Evolutionary conservation across 1,284 basidiomycete genomes (phyloP).

Genomic region (Ceratobasidium sp.): DNA sequence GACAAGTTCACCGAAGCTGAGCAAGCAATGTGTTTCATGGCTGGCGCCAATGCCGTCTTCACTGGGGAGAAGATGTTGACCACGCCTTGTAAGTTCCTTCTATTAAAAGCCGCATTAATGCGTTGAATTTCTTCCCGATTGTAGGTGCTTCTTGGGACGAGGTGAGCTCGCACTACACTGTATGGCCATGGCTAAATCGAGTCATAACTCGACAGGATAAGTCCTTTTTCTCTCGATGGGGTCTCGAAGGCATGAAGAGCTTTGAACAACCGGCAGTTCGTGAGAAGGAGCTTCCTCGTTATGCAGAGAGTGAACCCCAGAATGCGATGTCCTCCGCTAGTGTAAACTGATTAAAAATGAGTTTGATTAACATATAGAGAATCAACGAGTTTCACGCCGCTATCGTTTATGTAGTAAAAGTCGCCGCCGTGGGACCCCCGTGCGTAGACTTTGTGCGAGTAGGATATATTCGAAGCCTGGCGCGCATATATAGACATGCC

Average conservation of each 20-base stretch:
- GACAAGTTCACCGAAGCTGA: conserved; percentile 92
- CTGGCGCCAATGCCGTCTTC: conserved; percentile 98
- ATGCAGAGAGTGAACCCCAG: conserved; percentile 3
- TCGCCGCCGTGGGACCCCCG: background rate
- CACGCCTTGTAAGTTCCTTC: conserved; percentile 82
- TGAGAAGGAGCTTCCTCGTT: conserved; percentile 62
- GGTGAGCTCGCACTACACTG: conserved; percentile 57
- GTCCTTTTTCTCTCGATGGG: conserved; percentile 93
- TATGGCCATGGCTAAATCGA: conserved; percentile 43
- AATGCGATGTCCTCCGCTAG: background rate
- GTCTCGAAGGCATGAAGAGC: conserved; percentile 89
- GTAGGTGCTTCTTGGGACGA: conserved; percentile 88
- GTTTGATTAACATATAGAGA: conserved; percentile 6
- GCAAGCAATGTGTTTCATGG: conserved; percentile 98
- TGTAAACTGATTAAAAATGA: conserved; percentile 1
- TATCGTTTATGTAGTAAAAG: background rate
- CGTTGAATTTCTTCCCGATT: conserved; percentile 44
- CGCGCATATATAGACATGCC: background rate
- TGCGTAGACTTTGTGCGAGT: background rate
- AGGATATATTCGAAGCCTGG: background rate
- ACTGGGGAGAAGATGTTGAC: conserved; percentile 98
- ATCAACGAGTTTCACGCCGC: conserved; percentile 2
- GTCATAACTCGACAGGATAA: conserved; percentile 73
- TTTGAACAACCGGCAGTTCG: conserved; percentile 76
- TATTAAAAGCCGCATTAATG: conserved; percentile 30